These are phyloP conservation scores for Amoeboaphelidium protococcarum DNA, from an alignment of 371 early-diverging fungal species.

Conservation along the genomic window DNA sequence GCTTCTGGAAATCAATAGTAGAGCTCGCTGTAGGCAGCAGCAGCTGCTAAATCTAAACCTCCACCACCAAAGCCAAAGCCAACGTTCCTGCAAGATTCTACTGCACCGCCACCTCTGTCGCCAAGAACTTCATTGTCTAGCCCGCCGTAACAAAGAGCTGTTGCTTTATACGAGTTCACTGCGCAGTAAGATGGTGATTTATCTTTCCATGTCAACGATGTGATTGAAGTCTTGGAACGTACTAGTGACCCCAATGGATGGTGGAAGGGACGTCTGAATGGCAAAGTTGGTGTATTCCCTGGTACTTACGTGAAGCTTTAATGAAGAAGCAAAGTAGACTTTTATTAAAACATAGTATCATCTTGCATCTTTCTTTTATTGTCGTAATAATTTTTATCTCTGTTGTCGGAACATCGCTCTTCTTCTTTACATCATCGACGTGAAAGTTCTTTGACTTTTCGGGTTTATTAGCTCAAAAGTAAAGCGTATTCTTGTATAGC, in stretches of 20 bases:
- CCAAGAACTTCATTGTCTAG: not conserved
- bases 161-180: constrained; percentile 39
- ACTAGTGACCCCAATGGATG: constrained; percentile 31
- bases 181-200: constrained; percentile 38
- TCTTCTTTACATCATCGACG: too few species aligned
- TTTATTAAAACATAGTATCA: too few species aligned
- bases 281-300: constrained; percentile 46
- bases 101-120: not conserved
- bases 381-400: too few species aligned
- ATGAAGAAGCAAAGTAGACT: too few species aligned
- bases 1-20: too few species aligned
- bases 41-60: not conserved
- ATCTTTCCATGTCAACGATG: constrained; percentile 29
- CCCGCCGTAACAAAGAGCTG: not conserved
- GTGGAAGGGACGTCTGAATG: constrained; percentile 40
- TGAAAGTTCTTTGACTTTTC: too few species aligned
- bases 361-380: too few species aligned
- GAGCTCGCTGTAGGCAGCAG: too few species aligned
- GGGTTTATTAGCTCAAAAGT: too few species aligned
- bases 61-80: not conserved
- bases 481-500: too few species aligned
- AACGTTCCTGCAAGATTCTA: not conserved
- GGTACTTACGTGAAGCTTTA: constrained; percentile 35
- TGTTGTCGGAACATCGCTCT: too few species aligned
- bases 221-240: constrained; percentile 28